Percentiles rank a stretch among this genome's conserved stretches.
phyloP scores from a whole-genome alignment of 106 monocot genomes.

The Posidonia australis region DNA sequence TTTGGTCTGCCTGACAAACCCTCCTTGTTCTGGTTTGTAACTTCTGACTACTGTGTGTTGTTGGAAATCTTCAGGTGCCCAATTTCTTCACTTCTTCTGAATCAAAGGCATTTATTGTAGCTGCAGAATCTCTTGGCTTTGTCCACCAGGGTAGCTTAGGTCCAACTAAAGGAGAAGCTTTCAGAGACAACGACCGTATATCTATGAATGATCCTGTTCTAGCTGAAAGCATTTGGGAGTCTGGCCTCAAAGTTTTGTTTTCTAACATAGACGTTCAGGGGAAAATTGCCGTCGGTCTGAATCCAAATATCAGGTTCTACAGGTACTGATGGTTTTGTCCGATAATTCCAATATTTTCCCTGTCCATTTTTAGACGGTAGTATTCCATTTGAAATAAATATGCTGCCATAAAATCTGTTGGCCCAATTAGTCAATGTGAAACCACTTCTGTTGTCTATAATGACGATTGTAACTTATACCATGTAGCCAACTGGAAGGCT shows the following conservation, averaged over 20 bases:
- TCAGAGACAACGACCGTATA: slow-evolving; percentile 89
- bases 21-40: no score
- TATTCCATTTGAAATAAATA: no score
- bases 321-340: slow-evolving; percentile 31
- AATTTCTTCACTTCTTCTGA: slow-evolving; percentile 61
- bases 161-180: slow-evolving; percentile 81
- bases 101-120: slow-evolving; percentile 63
- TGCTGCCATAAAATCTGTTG: no score
- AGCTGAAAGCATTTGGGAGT: slow-evolving; percentile 68
- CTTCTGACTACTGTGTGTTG: not conserved
- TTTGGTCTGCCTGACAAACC: no score
- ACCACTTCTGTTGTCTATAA: no score
- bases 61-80: slow-evolving; percentile 41
- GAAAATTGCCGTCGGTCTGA: slow-evolving; percentile 56
- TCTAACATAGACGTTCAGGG: slow-evolving; percentile 48
- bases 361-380: no score
- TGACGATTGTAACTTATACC: not conserved
- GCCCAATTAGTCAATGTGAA: no score
- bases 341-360: slow-evolving; percentile 1
- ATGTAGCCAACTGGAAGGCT: no score
- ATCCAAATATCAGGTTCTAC: slow-evolving; percentile 94
- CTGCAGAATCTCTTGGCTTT: slow-evolving; percentile 67
- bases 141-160: slow-evolving; percentile 87
- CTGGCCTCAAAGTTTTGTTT: slow-evolving; percentile 64
- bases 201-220: slow-evolving; percentile 52